phyloP scores from a whole-genome alignment of 805 yeast genomes.

The Metschnikowia kofuensis region DNA sequence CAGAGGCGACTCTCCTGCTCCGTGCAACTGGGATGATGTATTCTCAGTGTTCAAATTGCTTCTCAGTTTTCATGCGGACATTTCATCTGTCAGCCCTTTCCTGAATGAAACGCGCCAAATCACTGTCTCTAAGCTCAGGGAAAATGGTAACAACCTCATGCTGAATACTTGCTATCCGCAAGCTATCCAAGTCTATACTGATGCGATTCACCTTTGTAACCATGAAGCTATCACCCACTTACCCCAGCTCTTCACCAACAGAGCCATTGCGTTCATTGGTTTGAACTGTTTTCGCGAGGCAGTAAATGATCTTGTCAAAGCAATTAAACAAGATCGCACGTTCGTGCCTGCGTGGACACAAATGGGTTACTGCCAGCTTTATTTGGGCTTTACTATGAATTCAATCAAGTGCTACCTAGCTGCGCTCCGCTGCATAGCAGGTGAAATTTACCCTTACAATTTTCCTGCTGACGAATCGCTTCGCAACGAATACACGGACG shows the following conservation, averaged over 20 bases:
- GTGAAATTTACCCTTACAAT: constrained; percentile 29
- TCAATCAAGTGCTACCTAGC: constrained; percentile 33
- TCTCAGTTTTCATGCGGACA: constrained; percentile 5
- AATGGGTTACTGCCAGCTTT: constrained; percentile 41
- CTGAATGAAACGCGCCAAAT: no score
- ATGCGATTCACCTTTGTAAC: constrained; percentile 28
- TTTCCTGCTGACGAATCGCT: constrained; percentile 16
- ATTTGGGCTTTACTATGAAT: constrained; percentile 35
- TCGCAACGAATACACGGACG: constrained; percentile 20
- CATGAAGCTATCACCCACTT: constrained; percentile 10
- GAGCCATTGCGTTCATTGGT: constrained; percentile 43
- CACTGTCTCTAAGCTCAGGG: constrained; percentile 25
- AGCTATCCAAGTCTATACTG: constrained; percentile 38
- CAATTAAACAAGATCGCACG: constrained; percentile 28
- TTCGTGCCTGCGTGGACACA: constrained; percentile 45
- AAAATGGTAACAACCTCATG: constrained; percentile 41
- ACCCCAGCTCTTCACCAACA: constrained; percentile 36
- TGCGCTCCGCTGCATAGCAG: constrained; percentile 29
- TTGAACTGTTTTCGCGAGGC: constrained; percentile 41
- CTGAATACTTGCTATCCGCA: constrained; percentile 34
- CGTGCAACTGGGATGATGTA: constrained; percentile 8
- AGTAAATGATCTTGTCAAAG: constrained; percentile 32
- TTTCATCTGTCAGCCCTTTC: not conserved
- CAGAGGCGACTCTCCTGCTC: constrained; percentile 1
- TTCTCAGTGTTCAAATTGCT: constrained; percentile 6